Conservation (phyloP, 768 basidiomycete genomes). For the Cystobasidium ongulense region DNA sequence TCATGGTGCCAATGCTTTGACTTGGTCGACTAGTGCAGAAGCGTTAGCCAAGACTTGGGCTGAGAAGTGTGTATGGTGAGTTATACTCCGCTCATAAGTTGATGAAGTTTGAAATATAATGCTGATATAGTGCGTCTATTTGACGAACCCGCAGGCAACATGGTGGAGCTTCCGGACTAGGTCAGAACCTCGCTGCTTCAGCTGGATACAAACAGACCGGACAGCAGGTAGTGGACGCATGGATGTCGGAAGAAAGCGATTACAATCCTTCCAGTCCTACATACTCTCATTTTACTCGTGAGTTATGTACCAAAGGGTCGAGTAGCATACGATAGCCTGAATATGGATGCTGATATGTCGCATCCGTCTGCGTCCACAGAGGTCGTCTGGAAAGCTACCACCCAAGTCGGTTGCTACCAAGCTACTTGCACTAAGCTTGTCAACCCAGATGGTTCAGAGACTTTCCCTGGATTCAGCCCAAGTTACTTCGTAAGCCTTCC, state of each 20-base stretch:
- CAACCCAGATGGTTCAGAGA: background rate
- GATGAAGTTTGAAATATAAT: background rate
- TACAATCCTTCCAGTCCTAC: constrained; percentile 23
- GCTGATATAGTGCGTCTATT: background rate
- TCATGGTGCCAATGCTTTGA: background rate
- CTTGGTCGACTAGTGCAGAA: background rate
- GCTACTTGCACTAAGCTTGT: constrained; percentile 17
- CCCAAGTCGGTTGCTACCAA: constrained; percentile 15
- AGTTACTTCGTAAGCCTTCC: background rate
- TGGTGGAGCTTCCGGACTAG: constrained; percentile 1
- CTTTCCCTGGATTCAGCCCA: constrained; percentile 6
- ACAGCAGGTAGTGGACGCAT: constrained; percentile 3
- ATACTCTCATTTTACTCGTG: constrained; percentile 29
- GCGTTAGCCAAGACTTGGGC: constrained; percentile 8
- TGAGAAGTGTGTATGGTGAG: constrained; percentile 18
- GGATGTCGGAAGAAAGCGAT: constrained; percentile 26
- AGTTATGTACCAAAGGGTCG: background rate
- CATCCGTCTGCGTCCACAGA: background rate
- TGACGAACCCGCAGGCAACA: background rate
- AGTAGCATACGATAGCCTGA: too few species aligned
- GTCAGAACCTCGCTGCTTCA: constrained; percentile 21
- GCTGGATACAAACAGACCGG: constrained; percentile 9
- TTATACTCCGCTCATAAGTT: background rate
- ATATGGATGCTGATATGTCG: background rate
- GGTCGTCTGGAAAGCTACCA: constrained; percentile 29